Percentiles rank a stretch among this genome's conserved stretches.
Conservation (phyloP, 257 asterid genomes). For the Jacaranda mimosifolia region DNA sequence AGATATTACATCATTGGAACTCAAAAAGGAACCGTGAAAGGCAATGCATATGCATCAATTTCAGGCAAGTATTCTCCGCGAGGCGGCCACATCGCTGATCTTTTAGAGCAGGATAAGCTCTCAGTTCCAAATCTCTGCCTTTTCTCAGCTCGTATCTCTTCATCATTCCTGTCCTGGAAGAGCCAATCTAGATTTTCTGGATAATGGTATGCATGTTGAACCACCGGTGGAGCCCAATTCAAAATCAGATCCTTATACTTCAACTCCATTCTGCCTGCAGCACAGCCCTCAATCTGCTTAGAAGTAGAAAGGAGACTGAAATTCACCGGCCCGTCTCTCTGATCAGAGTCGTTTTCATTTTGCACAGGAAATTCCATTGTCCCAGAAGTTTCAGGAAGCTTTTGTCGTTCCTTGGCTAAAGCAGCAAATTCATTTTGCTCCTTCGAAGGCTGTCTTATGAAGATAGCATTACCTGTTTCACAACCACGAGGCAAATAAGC, state of each 20-base stretch:
- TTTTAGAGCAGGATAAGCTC: slow-evolving; percentile 40
- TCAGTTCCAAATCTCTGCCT: slow-evolving; percentile 27
- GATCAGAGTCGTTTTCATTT: too few species aligned
- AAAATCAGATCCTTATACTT: slow-evolving; percentile 48
- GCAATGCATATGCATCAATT: slow-evolving; percentile 55
- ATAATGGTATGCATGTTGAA: slow-evolving; percentile 11
- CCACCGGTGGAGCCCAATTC: slow-evolving; percentile 48
- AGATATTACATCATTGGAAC: background rate
- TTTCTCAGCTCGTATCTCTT: slow-evolving; percentile 34
- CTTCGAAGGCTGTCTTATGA: slow-evolving; percentile 53
- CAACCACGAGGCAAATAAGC: slow-evolving; percentile 11
- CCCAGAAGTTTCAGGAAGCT: slow-evolving; percentile 43
- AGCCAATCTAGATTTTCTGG: slow-evolving; percentile 63
- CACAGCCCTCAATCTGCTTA: too few species aligned
- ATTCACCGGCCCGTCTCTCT: slow-evolving; percentile 19
- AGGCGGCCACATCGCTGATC: slow-evolving; percentile 47
- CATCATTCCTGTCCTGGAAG: slow-evolving; percentile 32
- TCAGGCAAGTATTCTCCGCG: slow-evolving; percentile 53
- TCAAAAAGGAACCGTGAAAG: slow-evolving; percentile 69
- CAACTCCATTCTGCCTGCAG: slow-evolving; percentile 14
- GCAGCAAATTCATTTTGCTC: slow-evolving; percentile 28
- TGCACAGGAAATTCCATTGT: background rate
- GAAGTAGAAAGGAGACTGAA: too few species aligned
- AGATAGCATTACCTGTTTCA: slow-evolving; percentile 53
- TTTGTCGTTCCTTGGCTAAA: slow-evolving; percentile 4